These are phyloP conservation scores for Colletotrichum melonis DNA, from an alignment of 2,329 filamentous ascomycete genomes.

Conservation along the genomic window DNA sequence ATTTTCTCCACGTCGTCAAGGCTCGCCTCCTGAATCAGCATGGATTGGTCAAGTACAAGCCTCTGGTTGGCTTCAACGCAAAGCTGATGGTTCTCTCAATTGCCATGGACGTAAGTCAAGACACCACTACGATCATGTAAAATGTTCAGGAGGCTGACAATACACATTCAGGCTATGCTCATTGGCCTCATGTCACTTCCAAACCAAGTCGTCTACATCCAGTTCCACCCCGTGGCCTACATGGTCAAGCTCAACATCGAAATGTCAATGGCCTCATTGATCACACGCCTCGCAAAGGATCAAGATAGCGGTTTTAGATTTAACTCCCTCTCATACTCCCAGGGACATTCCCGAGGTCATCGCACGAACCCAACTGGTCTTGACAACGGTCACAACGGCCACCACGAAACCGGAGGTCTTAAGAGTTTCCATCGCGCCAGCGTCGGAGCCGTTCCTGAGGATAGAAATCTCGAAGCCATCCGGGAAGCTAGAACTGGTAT, in stretches of 20 bases:
- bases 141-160: neutral
- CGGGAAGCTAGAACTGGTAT: neutral
- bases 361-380: neutral
- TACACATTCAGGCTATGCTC: slow-evolving; percentile 39
- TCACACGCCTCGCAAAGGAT: slow-evolving; percentile 46
- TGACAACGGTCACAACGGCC: neutral
- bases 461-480: neutral
- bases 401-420: neutral
- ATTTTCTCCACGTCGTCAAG: slow-evolving; percentile 61
- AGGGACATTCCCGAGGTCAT: neutral
- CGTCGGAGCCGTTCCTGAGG: neutral
- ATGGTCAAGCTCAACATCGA: slow-evolving; percentile 67
- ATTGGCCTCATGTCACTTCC: slow-evolving; percentile 48
- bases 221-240: slow-evolving; percentile 64
- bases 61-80: slow-evolving; percentile 61
- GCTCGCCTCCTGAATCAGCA: slow-evolving; percentile 57
- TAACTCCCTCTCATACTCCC: slow-evolving; percentile 28
- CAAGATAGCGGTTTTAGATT: slow-evolving; percentile 23
- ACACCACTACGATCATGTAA: too few species aligned
- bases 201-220: slow-evolving; percentile 54
- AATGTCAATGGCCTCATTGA: slow-evolving; percentile 64
- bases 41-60: slow-evolving; percentile 61
- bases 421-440: slow-evolving; percentile 7
- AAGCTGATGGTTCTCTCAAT: slow-evolving; percentile 61
- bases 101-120: slow-evolving; percentile 56